Evolutionary conservation across 805 yeast genomes (phyloP), one percentile per base, ranked within the genome.

Genomic region (Kodamaea sagamina): DNA sequence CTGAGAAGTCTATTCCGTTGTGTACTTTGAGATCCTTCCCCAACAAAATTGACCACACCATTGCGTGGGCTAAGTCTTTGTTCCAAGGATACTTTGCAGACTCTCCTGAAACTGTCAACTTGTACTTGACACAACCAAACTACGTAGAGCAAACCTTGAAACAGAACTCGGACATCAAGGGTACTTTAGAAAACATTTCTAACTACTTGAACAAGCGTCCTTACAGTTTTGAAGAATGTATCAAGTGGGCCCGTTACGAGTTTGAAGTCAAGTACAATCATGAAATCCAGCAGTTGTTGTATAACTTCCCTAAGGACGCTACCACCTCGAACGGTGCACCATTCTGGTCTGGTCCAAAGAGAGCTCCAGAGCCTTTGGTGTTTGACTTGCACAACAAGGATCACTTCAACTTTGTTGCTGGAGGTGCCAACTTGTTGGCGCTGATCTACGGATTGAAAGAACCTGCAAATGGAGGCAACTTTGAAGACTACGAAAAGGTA

Each of bases 21-120:
- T 93, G 99, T 77, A 93, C 99, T 2, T 76, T 93, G 61, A 83
- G 98, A 68, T 87, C 96, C 3, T 93, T 93, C 84, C 99, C 99
- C 44, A 87, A 89, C 67, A 92, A 92, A 68, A 93, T 93, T 57
- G 99, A 93, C 63, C 99, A 93, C 62, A 93, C 99, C 1, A 93
- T 93, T 68, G 98, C 99, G 4, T 93, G 99, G 99, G 96, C 98
- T 11, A 95, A 95, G 70, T 82, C 89, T 13, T 74, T 89, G 60
- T 93, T 93, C 77, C 93, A 86, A 73, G 96, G 93, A 15, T 89
- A 81, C 59, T 93, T 93, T 65, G 74, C 81, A 27, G 97, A 92
- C 47, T 77, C 89, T n/a, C 90, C 96, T 13, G 96, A 88, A 65
- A 89, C 89, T 57, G 98, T 90, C 43, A 93, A 93, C 64, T 67